Percentiles rank a stretch among this genome's conserved stretches.
These are phyloP conservation scores for Fagopyrum esculentum DNA, from an alignment of 148 eudicot genomes.

Conservation along the genomic window DNA sequence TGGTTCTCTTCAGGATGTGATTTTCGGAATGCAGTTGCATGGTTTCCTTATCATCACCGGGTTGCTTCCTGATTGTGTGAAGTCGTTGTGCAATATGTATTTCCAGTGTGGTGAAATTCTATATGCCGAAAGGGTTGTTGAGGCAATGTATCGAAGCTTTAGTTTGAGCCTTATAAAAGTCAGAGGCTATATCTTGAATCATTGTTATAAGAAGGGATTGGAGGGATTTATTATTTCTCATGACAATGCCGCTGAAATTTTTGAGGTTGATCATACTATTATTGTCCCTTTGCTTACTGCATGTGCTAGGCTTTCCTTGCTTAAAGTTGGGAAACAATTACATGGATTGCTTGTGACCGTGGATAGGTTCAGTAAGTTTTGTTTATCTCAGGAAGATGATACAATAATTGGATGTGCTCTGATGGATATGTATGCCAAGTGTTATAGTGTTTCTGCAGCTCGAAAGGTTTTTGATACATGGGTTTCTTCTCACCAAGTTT, in stretches of 20 bases:
- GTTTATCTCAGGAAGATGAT: conserved; percentile 13
- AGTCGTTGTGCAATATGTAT: conserved; percentile 24
- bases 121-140: conserved; percentile 21
- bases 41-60: conserved; percentile 23
- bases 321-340: conserved; percentile 28
- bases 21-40: conserved; percentile 28
- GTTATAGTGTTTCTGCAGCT: conserved; percentile 21
- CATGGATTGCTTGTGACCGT: conserved; percentile 20
- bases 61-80: conserved; percentile 16
- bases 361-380: not conserved
- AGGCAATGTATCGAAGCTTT: conserved; percentile 15
- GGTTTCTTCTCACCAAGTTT: conserved; percentile 9
- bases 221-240: conserved; percentile 12
- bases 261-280: conserved; percentile 22
- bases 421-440: conserved; percentile 32
- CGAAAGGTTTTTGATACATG: conserved; percentile 22
- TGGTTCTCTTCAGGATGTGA: conserved; percentile 17
- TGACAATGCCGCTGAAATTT: conserved; percentile 13
- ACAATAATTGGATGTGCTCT: conserved; percentile 25
- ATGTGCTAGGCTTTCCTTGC: conserved; percentile 20
- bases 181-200: conserved; percentile 27
- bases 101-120: conserved; percentile 22
- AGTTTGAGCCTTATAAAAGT: conserved; percentile 21
- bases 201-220: conserved; percentile 16
- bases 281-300: conserved; percentile 24